Base-by-base conservation (phyloP, 2,329 filamentous ascomycete species). In the Hypomyces perniciosus region DNA sequence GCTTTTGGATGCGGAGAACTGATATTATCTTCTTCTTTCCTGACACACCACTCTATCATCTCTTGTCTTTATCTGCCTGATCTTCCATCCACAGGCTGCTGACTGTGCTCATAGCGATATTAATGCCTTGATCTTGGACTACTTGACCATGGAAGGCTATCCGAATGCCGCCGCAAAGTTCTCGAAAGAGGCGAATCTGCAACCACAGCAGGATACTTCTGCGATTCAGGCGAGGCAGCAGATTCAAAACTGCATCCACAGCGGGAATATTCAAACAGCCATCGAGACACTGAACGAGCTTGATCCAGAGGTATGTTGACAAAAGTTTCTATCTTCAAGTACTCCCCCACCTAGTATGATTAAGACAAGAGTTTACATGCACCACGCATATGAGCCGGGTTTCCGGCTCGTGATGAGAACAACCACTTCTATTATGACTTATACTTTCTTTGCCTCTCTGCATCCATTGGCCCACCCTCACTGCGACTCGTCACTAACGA, bases 141-240 rank as follows among this genome's bases (percentile, higher is more conserved):
- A 99, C 68, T 80, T 99, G 55, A 92, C 95, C 53, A 92, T 90
- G 68, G 92, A 96, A 71, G 93, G 93, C 46, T 99, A 97, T 64
- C 88, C 92, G 8, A 85, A 86, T 58, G 91, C 93, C 8, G 95
- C 95, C 3, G 86, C 88, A 62, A 95, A 90, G 65, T 97, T 99
- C 68, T 93, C 90, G 10, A 85, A 85, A 57, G 93, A 99, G 73
- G 93, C 93, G 51, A 96, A 96, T 64, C 80, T 97, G 30, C 77
- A 81, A 56, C 83, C 86, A 6, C 83, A 84, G 57, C 83, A 86
- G 57, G 84, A 90, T 58, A 77, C 85, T 50, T 77, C 83, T 38
- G 84, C 83, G 29, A 91, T 99, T 46, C 78, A 83, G 55, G 80
- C 86, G 53, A 81, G 93, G 56, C 89, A 95, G 59, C 78, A 86